Evolutionary conservation across 345 rosid genomes (phyloP).

Genomic region (Lumnitzera littorea): DNA sequence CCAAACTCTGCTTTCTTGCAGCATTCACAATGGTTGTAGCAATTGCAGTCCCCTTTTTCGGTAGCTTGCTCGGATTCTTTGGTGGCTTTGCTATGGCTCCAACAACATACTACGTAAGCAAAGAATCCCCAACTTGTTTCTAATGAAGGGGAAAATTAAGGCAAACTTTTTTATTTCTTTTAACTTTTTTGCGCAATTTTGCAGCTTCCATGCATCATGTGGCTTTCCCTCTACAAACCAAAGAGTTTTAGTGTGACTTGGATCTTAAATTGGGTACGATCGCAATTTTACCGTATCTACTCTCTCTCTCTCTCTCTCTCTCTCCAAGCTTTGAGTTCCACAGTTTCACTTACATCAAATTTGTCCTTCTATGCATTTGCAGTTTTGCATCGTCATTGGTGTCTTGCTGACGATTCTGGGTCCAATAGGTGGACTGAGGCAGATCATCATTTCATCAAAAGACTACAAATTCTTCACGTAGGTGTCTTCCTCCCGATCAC

Average conservation of each 20-base stretch:
- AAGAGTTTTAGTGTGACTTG: slow-evolving; percentile 53
- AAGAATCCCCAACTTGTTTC: background rate
- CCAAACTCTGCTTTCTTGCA: slow-evolving; percentile 11
- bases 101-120: slow-evolving; percentile 60
- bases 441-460: slow-evolving; percentile 44
- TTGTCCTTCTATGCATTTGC: slow-evolving; percentile 7
- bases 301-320: background rate
- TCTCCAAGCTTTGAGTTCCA: no score
- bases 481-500: background rate
- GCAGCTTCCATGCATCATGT: slow-evolving; percentile 75
- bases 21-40: slow-evolving; percentile 67
- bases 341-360: background rate
- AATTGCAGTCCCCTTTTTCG: slow-evolving; percentile 69
- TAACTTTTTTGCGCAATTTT: background rate
- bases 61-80: slow-evolving; percentile 70
- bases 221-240: slow-evolving; percentile 68
- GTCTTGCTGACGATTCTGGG: slow-evolving; percentile 37
- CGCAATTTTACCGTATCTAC: background rate
- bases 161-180: no score
- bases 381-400: slow-evolving; percentile 65
- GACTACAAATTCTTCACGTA: slow-evolving; percentile 45
- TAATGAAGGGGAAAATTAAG: no score
- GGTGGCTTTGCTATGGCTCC: slow-evolving; percentile 93
- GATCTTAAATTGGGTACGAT: slow-evolving; percentile 60
- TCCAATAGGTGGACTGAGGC: slow-evolving; percentile 68